Evolutionary conservation across 2,329 filamentous ascomycete genomes (phyloP).

Genomic region (Neofusicoccum cordaticola): DNA sequence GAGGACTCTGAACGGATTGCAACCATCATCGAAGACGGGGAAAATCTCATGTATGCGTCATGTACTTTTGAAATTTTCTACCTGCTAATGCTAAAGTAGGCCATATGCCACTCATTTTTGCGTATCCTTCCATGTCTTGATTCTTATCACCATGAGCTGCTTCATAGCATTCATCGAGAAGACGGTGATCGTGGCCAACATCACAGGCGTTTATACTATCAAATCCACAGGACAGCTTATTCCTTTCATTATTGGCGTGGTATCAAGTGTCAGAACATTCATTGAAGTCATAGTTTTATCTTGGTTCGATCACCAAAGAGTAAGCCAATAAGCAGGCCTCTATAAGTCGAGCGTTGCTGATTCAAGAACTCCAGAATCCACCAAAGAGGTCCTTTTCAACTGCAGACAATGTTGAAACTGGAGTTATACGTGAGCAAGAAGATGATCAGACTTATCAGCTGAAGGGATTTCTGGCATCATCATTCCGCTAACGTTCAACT

Average conservation of each 20-base stretch:
- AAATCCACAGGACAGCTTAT: not conserved
- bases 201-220: not conserved
- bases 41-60: not conserved
- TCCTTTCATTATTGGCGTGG: constrained; percentile 8
- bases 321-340: not conserved
- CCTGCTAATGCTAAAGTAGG: not conserved
- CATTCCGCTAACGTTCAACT: no score
- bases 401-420: no score
- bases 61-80: not conserved
- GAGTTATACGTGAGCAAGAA: no score
- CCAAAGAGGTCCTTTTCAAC: no score
- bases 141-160: not conserved
- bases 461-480: no score
- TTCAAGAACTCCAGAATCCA: no score
- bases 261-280: not conserved
- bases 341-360: no score
- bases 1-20: no score
- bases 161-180: not conserved
- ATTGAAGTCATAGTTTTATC: not conserved
- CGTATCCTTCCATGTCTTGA: not conserved
- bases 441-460: no score
- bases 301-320: not conserved
- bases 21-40: no score
- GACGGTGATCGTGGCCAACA: not conserved
- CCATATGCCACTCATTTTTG: not conserved